Percentiles rank a stretch among this genome's conserved stretches.
These are phyloP conservation scores for Flaveria sonorensis DNA, from an alignment of 129 eudicot genomes.

Conservation along the genomic window DNA sequence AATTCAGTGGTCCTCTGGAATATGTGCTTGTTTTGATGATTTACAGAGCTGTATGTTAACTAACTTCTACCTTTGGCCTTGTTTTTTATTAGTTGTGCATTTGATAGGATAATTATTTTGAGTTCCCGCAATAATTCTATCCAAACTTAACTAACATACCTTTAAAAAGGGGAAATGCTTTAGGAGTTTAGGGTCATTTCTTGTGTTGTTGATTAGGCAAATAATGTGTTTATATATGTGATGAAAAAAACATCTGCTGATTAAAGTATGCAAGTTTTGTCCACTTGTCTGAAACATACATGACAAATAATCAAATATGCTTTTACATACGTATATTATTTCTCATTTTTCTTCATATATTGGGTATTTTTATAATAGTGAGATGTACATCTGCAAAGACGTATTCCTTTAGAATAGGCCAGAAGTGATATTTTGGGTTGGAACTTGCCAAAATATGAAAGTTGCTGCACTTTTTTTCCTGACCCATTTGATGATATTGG, in stretches of 20 bases:
- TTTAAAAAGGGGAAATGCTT: neutral
- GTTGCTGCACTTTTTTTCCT: neutral
- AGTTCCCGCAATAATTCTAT: neutral
- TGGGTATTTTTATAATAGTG: neutral
- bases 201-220: neutral
- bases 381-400: neutral
- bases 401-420: too few relatives aligned
- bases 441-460: constrained; percentile 1
- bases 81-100: constrained; percentile 46
- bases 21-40: constrained; percentile 97
- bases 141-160: neutral
- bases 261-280: constrained; percentile 1
- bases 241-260: neutral
- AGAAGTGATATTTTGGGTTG: neutral
- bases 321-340: neutral
- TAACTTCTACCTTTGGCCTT: constrained; percentile 46
- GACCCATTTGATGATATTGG: neutral
- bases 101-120: constrained; percentile 13
- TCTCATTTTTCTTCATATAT: neutral
- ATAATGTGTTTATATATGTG: neutral
- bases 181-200: neutral
- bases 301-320: neutral
- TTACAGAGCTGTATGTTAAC: constrained; percentile 86
- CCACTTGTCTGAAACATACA: neutral
- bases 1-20: constrained; percentile 88